Evolutionary conservation across 2,329 filamentous ascomycete genomes (phyloP).

Genomic region (Aspergillus arachidicola): DNA sequence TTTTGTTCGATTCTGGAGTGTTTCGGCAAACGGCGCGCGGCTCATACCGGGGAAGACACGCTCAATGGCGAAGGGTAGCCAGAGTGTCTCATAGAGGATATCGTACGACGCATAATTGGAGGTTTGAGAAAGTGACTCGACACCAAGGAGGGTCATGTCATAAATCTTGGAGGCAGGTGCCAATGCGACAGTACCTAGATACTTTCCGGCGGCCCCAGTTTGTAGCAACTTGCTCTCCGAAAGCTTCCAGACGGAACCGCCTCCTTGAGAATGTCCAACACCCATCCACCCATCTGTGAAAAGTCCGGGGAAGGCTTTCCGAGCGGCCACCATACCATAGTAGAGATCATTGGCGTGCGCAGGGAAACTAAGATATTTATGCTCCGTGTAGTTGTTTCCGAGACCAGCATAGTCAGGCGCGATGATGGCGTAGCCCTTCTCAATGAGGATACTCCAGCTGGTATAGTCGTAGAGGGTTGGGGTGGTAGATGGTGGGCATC

Average conservation of each 20-base stretch:
- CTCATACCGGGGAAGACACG: background rate
- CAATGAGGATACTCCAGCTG: constrained; percentile 10
- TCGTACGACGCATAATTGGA: background rate
- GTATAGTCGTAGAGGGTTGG: constrained; percentile 13
- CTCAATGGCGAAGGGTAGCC: constrained; percentile 2
- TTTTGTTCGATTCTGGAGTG: constrained; percentile 1
- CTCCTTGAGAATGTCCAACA: constrained; percentile 18
- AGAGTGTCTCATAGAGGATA: background rate
- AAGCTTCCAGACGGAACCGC: constrained; percentile 14
- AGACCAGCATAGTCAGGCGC: constrained; percentile 4
- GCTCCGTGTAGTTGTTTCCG: constrained; percentile 13
- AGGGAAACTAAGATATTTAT: constrained; percentile 10
- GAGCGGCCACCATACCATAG: constrained; percentile 11
- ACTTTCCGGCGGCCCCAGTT: constrained; percentile 2
- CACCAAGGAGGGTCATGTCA: background rate
- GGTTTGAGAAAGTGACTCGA: background rate
- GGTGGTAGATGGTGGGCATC: constrained; percentile 11
- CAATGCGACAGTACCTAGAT: constrained; percentile 11
- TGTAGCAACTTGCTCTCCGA: constrained; percentile 7
- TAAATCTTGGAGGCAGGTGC: constrained; percentile 8
- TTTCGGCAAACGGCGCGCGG: background rate
- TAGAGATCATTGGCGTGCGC: constrained; percentile 13
- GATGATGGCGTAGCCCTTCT: constrained; percentile 2
- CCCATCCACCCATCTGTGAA: constrained; percentile 13
- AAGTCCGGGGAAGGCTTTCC: constrained; percentile 8